Evolutionary conservation across 345 rosid species (phyloP), one percentile per base, ranked within the genome.

Genomic region (Pelargonium nanum): DNA sequence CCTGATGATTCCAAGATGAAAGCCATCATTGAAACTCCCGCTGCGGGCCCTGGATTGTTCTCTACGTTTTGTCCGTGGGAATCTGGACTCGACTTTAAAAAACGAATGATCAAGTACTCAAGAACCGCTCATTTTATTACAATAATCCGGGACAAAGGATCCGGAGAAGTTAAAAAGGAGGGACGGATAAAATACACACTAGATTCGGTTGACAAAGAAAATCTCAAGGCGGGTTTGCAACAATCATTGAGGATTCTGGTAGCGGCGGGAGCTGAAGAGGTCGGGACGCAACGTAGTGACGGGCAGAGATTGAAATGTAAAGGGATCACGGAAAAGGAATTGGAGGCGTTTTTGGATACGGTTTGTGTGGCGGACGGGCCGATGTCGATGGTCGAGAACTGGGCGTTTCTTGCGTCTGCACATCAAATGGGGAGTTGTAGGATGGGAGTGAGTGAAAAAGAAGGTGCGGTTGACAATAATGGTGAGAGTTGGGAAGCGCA

Each of bases 1-100:
- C 77, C 8, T 19, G 75, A 75, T 21, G n/a, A 28, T 28, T 53
- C 22, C 24, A 71, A 65, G 15, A 54, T 69, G 22, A 69, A 23
- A 56, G 86, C 86, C 57, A 81, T 86, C 40, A 71, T 86, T 9
- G 92, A 86, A 70, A 83, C 76, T 45, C 92, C 92, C 5, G 22
- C 53, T 1, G 5, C 80, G 0, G 92, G 89, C 32, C 92, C 92
- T 0, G 66, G 72, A 9, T 26, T 78, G 1, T 81, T 63, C n/a
- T 59, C 77, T 0, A 78, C 69, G 44, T 0, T 83, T 5, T 70
- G 63, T 48, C 92, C 92, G 8, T 86, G 92, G 92, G 74, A 65
- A 26, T 83, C 89, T 0, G 92, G 85, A 53, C 69, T 71, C 19
- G 89, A 76, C 67, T 70, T 81, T 0, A 83, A 83, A 61, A 59